These are phyloP conservation scores for Rosa persica DNA, from an alignment of 306 rosid species.

Conservation along the genomic window DNA sequence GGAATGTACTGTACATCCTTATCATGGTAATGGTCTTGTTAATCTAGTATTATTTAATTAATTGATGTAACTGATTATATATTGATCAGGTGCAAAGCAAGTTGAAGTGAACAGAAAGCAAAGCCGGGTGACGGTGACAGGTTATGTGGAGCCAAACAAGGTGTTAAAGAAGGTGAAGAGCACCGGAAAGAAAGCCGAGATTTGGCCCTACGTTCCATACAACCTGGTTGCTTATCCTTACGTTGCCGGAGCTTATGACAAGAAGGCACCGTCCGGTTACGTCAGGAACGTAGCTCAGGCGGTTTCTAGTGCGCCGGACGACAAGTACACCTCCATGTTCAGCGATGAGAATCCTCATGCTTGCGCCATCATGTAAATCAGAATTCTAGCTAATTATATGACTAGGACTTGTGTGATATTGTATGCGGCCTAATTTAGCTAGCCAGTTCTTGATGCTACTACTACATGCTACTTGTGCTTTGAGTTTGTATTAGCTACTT, in stretches of 20 bases:
- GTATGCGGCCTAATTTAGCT: neutral
- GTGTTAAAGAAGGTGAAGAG: conserved; percentile 72
- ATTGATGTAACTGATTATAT: neutral
- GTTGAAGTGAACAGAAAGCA: conserved; percentile 77
- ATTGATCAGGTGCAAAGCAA: conserved; percentile 55
- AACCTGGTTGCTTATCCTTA: conserved; percentile 89
- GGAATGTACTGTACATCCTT: neutral
- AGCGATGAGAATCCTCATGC: conserved; percentile 93
- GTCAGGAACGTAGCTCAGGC: conserved; percentile 66
- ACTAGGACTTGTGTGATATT: neutral
- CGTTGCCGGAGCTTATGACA: conserved; percentile 80
- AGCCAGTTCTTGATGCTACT: neutral
- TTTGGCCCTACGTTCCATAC: conserved; percentile 91
- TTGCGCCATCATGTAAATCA: conserved; percentile 65
- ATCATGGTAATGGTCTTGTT: neutral
- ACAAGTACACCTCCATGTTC: conserved; percentile 56
- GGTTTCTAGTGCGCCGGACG: conserved; percentile 54
- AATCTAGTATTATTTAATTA: neutral
- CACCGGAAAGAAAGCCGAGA: conserved; percentile 86
- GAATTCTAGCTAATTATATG: neutral
- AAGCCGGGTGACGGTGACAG: conserved; percentile 66
- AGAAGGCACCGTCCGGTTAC: conserved; percentile 83
- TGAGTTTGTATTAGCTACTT: neutral
- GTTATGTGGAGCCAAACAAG: conserved; percentile 81
- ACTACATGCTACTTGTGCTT: neutral